Conservation (phyloP, 768 basidiomycete genomes). For the Clitopilus passeckerianus region DNA sequence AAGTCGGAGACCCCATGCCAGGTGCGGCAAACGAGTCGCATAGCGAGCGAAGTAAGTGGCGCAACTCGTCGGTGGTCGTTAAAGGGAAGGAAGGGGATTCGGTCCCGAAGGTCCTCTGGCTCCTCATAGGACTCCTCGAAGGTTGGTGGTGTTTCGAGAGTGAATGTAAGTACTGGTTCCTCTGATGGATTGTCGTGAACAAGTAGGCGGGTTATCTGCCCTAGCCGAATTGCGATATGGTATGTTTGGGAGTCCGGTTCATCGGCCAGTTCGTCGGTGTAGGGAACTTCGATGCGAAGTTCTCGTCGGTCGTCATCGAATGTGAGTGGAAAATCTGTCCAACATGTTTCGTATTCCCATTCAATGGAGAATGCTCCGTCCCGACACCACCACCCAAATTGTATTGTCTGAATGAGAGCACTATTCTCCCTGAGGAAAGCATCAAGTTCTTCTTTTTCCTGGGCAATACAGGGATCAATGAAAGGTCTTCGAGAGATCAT, state of each 20-base stretch:
- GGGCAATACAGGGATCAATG: conserved; percentile 28
- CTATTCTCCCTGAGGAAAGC: conserved; percentile 29
- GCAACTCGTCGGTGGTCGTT: conserved; percentile 36
- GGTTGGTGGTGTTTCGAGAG: conserved; percentile 33
- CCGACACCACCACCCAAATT: conserved; percentile 61
- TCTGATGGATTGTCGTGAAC: conserved; percentile 23
- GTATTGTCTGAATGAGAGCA: conserved; percentile 34
- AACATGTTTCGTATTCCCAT: conserved; percentile 35
- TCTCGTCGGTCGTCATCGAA: conserved; percentile 43
- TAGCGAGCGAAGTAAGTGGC: conserved; percentile 44
- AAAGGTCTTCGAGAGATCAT: conserved; percentile 21
- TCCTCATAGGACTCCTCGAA: conserved; percentile 20
- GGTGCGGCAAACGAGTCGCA: conserved; percentile 44
- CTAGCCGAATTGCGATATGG: conserved; percentile 37
- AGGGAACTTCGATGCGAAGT: conserved; percentile 32
- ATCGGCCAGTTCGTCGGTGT: neutral
- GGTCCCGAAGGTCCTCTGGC: conserved; percentile 19
- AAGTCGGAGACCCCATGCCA: conserved; percentile 30
- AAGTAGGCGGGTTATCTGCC: conserved; percentile 36
- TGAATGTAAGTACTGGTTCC: conserved; percentile 36
- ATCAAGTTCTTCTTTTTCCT: conserved; percentile 33
- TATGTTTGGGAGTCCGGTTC: conserved; percentile 12
- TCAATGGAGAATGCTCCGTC: conserved; percentile 54
- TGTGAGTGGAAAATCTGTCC: conserved; percentile 19
- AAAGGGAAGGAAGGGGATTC: conserved; percentile 34